Percentiles rank a stretch among this genome's conserved stretches.
phyloP scores from a whole-genome alignment of 2,329 filamentous ascomycete genomes.

The Septoria petroselini region DNA sequence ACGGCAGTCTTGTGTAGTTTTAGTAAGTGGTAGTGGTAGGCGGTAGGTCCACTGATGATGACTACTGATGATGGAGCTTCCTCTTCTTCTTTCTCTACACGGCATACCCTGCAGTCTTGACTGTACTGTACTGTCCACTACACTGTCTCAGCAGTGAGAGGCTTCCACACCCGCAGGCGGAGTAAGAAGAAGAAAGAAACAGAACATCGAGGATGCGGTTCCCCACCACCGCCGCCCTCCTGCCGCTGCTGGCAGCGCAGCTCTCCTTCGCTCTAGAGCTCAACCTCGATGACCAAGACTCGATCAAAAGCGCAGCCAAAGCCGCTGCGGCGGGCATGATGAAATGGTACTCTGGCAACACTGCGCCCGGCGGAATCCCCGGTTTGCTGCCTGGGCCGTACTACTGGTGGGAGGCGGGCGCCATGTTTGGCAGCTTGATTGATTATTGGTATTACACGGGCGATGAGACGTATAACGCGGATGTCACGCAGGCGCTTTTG shows the following conservation, averaged over 20 bases:
- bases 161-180: too few species aligned
- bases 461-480: conserved; percentile 61
- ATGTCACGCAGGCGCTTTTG: conserved; percentile 56
- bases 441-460: conserved; percentile 70
- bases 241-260: conserved; percentile 23
- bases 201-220: conserved; percentile 1
- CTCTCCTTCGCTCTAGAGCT: conserved; percentile 27
- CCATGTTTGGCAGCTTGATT: conserved; percentile 63
- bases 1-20: too few species aligned
- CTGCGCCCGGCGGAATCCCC: conserved; percentile 50
- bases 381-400: conserved; percentile 61
- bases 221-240: neutral
- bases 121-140: too few species aligned
- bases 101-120: too few species aligned
- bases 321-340: conserved; percentile 50
- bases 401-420: conserved; percentile 69
- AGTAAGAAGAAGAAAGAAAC: too few species aligned
- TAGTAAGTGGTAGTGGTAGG: too few species aligned
- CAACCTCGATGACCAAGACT: conserved; percentile 35
- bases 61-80: neutral
- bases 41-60: too few species aligned
- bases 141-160: too few species aligned
- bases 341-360: conserved; percentile 53
- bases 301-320: conserved; percentile 45
- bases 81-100: too few species aligned